Base-by-base conservation (phyloP, 2,329 filamentous ascomycete genomes). In the Lecanicillium sp. region DNA sequence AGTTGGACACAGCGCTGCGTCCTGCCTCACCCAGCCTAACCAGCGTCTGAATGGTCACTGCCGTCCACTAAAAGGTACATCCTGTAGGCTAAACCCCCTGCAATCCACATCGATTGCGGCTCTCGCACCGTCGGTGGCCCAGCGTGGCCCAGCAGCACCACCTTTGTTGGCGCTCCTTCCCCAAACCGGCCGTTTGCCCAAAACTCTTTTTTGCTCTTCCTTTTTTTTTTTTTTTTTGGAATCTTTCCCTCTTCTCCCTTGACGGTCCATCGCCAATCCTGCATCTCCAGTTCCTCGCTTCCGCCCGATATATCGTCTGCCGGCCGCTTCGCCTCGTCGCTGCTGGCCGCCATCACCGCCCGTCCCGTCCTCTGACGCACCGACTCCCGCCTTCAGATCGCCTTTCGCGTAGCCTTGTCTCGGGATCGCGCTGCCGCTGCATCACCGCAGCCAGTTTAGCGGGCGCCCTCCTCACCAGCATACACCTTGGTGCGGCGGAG, bases 141-240 rank as follows among this genome's bases (percentile, higher is more conserved):
- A n/a, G n/a, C n/a, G n/a, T n/a, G n/a, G n/a, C n/a, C 35, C 37
- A 40, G 21, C 21, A 27, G 37, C 37, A 40, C 37, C 44, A 38
- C 44, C 24, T 37, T 39, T n/a, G 37, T 19, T 33, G 44, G 21
- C 44, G 37, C 27, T 47, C 44, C 23, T 47, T 47, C 37, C 44
- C 44, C 20, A 35, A 47, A 47, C 36, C 37, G 37, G 44, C 29
- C 37, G 37, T 27, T 20, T 10, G 27, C 19, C 27, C 36, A 41
- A 47, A 47, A 47, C 44, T 41, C 44, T 47, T 47, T 41, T 47
- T 41, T 15, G 21, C 15, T 11, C 29, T 33, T 20, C 11, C 12
- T 29, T 29, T 32, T 33, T 10, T 5, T 24, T n/a, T 33, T 21
- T 14, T 19, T 24, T 21, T 9, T 15, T 14, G 20, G 17, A 21